A percentile compares a stretch with the other conserved stretches of the same genome.
phyloP scores from a whole-genome alignment of 2,329 filamentous ascomycete genomes.

The Colletotrichum siamense region DNA sequence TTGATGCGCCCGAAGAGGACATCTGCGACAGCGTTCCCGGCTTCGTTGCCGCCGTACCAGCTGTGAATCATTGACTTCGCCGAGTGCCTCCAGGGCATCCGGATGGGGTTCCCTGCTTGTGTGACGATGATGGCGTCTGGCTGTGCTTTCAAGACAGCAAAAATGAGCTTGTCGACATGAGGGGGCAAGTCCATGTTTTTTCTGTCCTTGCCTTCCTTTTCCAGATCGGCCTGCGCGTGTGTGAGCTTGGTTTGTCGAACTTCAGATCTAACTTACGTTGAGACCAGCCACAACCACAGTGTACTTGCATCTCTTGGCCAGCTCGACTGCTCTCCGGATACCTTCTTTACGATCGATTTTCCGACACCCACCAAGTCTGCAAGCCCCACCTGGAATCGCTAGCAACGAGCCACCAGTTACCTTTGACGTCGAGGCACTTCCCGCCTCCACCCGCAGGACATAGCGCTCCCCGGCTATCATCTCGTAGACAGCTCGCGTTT shows the following conservation, averaged over 20 bases:
- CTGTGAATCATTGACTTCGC: slow-evolving; percentile 66
- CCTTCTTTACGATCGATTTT: slow-evolving; percentile 62
- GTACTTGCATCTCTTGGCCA: slow-evolving; percentile 74
- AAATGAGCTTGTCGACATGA: slow-evolving; percentile 70
- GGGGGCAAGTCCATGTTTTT: slow-evolving; percentile 75
- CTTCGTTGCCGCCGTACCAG: slow-evolving; percentile 80
- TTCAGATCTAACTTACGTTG: slow-evolving; percentile 46
- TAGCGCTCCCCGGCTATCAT: slow-evolving; percentile 66
- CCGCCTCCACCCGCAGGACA: slow-evolving; percentile 63
- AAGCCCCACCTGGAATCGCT: slow-evolving; percentile 63
- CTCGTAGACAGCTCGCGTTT: slow-evolving; percentile 63
- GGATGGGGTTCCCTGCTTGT: slow-evolving; percentile 72
- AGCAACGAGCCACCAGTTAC: slow-evolving; percentile 50
- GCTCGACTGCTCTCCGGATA: slow-evolving; percentile 68
- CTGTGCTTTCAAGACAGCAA: slow-evolving; percentile 67
- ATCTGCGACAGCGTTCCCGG: slow-evolving; percentile 75
- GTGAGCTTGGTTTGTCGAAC: background rate
- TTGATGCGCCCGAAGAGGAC: slow-evolving; percentile 72
- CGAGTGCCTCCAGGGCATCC: slow-evolving; percentile 64
- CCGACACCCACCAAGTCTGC: slow-evolving; percentile 66
- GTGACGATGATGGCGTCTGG: slow-evolving; percentile 70
- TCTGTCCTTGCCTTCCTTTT: slow-evolving; percentile 74
- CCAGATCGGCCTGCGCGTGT: slow-evolving; percentile 61
- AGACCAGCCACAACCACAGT: slow-evolving; percentile 77
- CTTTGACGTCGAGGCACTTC: slow-evolving; percentile 62